Conservation (phyloP, 352 stramenopile genomes). For the Elongisporangium senticosum region DNA sequence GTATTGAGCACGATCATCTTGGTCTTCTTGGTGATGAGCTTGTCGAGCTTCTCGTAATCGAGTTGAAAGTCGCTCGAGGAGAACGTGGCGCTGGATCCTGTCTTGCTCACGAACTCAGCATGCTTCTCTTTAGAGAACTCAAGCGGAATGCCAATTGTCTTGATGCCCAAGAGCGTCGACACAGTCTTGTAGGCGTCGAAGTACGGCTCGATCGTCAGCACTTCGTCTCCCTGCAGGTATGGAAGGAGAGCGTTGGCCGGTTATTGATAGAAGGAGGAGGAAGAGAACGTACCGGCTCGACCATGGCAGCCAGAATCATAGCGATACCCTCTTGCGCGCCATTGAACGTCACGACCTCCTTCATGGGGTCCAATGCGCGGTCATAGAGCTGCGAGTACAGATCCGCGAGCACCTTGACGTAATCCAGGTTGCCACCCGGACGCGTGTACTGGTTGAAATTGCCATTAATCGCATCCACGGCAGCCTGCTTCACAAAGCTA, state of each 20-base stretch:
- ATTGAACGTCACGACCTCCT: slow-evolving; percentile 84
- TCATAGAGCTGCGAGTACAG: slow-evolving; percentile 72
- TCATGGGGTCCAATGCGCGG: slow-evolving; percentile 66
- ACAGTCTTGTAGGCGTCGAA: slow-evolving; percentile 89
- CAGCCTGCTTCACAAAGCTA: slow-evolving; percentile 85
- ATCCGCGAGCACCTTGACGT: slow-evolving; percentile 73
- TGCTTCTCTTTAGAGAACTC: slow-evolving; percentile 43
- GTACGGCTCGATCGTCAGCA: slow-evolving; percentile 87
- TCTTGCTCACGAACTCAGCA: slow-evolving; percentile 27
- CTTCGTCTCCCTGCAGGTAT: slow-evolving; percentile 57
- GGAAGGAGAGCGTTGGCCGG: background rate
- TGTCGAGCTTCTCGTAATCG: slow-evolving; percentile 83
- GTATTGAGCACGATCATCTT: slow-evolving; percentile 97
- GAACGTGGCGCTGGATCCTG: slow-evolving; percentile 22
- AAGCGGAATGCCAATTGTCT: slow-evolving; percentile 68
- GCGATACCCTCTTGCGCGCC: slow-evolving; percentile 86
- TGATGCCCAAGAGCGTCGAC: slow-evolving; percentile 76
- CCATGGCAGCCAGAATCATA: slow-evolving; percentile 66
- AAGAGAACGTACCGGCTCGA: slow-evolving; percentile 46
- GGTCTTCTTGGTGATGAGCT: slow-evolving; percentile 86
- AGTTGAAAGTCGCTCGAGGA: slow-evolving; percentile 78
- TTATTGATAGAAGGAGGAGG: background rate
- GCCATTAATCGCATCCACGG: slow-evolving; percentile 70
- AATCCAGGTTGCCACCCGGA: slow-evolving; percentile 70
- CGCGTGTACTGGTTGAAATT: slow-evolving; percentile 90